A percentile compares a stretch with the other conserved stretches of the same genome.
Evolutionary conservation across 2,329 filamentous ascomycete species (phyloP).

Genomic region (Calonectria pseudoreteaudii): DNA sequence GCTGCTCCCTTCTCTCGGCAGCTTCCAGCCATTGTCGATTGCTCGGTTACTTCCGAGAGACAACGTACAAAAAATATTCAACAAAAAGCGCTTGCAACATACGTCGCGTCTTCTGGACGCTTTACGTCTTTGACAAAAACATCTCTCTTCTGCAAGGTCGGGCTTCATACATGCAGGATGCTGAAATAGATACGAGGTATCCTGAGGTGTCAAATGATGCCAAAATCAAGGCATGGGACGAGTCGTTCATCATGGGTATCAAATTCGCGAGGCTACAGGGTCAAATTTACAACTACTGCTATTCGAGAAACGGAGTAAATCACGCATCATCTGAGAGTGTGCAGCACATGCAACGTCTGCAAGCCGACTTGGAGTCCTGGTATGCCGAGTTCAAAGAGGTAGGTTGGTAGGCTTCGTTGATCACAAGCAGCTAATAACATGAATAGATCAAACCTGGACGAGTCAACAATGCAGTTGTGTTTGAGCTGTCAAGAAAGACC

Average conservation of each 20-base stretch:
- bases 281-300: constrained; percentile 17
- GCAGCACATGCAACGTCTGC: constrained; percentile 20
- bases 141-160: constrained; percentile 28
- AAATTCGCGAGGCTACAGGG: constrained; percentile 27
- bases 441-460: constrained; percentile 20
- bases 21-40: constrained; percentile 34
- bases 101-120: constrained; percentile 32
- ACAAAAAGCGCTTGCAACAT: constrained; percentile 19
- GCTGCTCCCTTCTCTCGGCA: constrained; percentile 23
- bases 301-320: neutral
- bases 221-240: constrained; percentile 24
- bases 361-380: constrained; percentile 26
- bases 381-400: constrained; percentile 23
- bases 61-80: constrained; percentile 27
- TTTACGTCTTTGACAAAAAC: constrained; percentile 35
- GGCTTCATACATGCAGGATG: constrained; percentile 31
- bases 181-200: constrained; percentile 29
- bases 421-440: neutral
- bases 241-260: constrained; percentile 24
- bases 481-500: constrained; percentile 15
- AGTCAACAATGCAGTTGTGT: constrained; percentile 15
- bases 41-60: constrained; percentile 34
- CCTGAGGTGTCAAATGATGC: constrained; percentile 15
- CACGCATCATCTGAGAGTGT: constrained; percentile 1
- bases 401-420: neutral